A percentile compares a stretch with the other conserved stretches of the same genome.
These are phyloP conservation scores for Solanum habrochaites DNA, from an alignment of 257 asterid genomes.

Conservation along the genomic window DNA sequence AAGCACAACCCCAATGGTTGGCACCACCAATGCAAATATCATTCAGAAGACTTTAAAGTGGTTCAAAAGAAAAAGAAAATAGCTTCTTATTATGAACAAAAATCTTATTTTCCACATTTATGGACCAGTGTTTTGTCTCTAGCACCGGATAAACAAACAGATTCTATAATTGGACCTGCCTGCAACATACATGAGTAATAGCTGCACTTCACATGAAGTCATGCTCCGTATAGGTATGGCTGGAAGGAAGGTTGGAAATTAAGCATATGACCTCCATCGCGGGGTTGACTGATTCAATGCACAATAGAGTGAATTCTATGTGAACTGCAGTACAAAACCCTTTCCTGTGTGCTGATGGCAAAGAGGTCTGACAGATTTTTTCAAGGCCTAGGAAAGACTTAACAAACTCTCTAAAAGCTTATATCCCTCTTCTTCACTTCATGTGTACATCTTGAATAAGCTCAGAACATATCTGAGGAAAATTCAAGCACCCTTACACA, in stretches of 20 bases:
- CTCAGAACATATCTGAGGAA: not conserved
- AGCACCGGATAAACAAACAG: not conserved
- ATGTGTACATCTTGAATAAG: not conserved
- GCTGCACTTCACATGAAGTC: not conserved
- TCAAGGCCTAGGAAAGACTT: not conserved
- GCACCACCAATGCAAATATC: not conserved
- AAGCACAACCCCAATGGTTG: not conserved
- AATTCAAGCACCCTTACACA: not conserved
- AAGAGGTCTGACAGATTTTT: not conserved
- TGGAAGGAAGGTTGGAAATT: not conserved
- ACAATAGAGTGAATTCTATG: not conserved
- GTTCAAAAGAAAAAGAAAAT: not conserved
- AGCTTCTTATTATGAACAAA: not conserved
- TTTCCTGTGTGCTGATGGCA: not conserved
- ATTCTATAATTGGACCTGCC: not conserved
- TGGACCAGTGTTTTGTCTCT: not conserved
- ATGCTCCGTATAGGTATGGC: not conserved
- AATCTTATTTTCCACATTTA: not conserved
- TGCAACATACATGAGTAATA: not conserved
- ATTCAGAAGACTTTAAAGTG: not conserved
- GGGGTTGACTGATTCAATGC: not conserved
- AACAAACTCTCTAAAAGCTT: not conserved
- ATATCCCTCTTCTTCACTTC: not conserved
- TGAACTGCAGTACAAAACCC: not conserved
- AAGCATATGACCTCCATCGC: not conserved